Conservation (phyloP, 148 eudicot species). For the Silene uniflora region DNA sequence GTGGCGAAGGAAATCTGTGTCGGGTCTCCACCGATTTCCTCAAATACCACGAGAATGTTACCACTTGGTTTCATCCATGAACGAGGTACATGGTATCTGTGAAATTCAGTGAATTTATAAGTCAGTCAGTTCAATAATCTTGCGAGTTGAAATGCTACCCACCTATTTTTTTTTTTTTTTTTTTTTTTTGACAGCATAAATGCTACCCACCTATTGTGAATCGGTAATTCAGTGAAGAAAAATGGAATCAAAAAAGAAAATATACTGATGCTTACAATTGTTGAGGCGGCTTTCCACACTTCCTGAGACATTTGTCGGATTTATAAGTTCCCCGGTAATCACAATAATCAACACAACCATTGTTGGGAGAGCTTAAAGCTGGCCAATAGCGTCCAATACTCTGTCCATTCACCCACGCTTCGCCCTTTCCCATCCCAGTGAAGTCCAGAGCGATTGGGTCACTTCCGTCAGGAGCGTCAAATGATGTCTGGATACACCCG, state of each 20-base stretch:
- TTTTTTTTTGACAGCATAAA: too few relatives aligned
- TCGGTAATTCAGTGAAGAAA: neutral
- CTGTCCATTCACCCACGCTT: slow-evolving; percentile 95
- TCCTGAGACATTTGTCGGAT: slow-evolving; percentile 56
- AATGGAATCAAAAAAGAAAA: neutral
- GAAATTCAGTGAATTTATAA: slow-evolving; percentile 4
- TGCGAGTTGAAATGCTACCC: too few relatives aligned
- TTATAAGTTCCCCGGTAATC: slow-evolving; percentile 58
- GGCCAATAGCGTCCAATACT: slow-evolving; percentile 98
- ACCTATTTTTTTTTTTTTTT: too few relatives aligned
- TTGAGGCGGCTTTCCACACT: slow-evolving; percentile 89
- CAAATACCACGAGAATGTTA: slow-evolving; percentile 70
- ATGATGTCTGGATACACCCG: slow-evolving; percentile 46
- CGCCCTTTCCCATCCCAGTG: slow-evolving; percentile 87
- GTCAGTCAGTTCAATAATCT: too few relatives aligned
- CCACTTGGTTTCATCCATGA: slow-evolving; percentile 65
- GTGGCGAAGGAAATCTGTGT: slow-evolving; percentile 60
- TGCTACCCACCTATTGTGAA: too few relatives aligned
- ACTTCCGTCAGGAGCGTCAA: slow-evolving; percentile 65
- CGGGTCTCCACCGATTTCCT: slow-evolving; percentile 90
- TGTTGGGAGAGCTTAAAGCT: slow-evolving; percentile 37
- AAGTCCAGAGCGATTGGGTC: slow-evolving; percentile 76
- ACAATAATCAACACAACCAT: slow-evolving; percentile 61
- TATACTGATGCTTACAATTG: slow-evolving; percentile 51
- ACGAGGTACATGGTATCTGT: slow-evolving; percentile 93